These are phyloP conservation scores for Parascedosporium putredinis DNA, from an alignment of 2,329 filamentous ascomycete genomes.

Conservation along the genomic window DNA sequence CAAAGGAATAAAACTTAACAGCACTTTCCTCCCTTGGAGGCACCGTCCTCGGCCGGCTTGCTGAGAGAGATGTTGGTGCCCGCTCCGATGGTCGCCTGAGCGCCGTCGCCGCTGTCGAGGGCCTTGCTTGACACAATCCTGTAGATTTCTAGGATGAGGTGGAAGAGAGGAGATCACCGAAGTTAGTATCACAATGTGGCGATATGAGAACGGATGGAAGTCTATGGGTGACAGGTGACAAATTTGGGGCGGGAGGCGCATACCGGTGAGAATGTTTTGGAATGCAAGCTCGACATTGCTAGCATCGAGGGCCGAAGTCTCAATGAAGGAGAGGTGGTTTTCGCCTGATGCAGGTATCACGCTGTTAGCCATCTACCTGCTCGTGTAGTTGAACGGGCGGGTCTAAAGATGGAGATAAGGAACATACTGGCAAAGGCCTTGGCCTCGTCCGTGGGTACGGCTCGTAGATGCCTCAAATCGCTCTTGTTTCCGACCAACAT, in stretches of 20 bases:
- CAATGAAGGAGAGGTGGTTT: slow-evolving; percentile 97
- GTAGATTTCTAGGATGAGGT: slow-evolving; percentile 99
- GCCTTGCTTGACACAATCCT: slow-evolving; percentile 98
- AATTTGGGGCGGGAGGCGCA: slow-evolving; percentile 17
- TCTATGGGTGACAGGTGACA: not conserved
- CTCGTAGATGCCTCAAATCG: slow-evolving; percentile 96
- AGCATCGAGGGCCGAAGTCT: slow-evolving; percentile 95
- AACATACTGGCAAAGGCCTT: slow-evolving; percentile 92
- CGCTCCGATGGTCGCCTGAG: slow-evolving; percentile 68
- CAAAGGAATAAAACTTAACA: slow-evolving; percentile 44
- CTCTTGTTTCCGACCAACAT: slow-evolving; percentile 99
- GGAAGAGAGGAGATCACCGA: slow-evolving; percentile 10
- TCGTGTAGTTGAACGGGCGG: not conserved
- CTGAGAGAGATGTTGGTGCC: slow-evolving; percentile 79
- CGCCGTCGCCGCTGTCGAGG: slow-evolving; percentile 76
- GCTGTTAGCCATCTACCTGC: no score
- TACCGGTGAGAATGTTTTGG: slow-evolving; percentile 98
- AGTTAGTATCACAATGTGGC: slow-evolving; percentile 9
- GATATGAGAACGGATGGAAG: slow-evolving; percentile 8
- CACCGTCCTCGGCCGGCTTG: slow-evolving; percentile 67
- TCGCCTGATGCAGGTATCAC: slow-evolving; percentile 55
- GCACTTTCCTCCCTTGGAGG: slow-evolving; percentile 71
- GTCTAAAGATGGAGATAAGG: slow-evolving; percentile 1
- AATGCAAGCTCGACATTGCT: slow-evolving; percentile 99
- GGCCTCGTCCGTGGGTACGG: slow-evolving; percentile 94